Evolutionary conservation across 2,329 filamentous ascomycete genomes (phyloP).

Genomic region (Aureobasidium mangrovei): DNA sequence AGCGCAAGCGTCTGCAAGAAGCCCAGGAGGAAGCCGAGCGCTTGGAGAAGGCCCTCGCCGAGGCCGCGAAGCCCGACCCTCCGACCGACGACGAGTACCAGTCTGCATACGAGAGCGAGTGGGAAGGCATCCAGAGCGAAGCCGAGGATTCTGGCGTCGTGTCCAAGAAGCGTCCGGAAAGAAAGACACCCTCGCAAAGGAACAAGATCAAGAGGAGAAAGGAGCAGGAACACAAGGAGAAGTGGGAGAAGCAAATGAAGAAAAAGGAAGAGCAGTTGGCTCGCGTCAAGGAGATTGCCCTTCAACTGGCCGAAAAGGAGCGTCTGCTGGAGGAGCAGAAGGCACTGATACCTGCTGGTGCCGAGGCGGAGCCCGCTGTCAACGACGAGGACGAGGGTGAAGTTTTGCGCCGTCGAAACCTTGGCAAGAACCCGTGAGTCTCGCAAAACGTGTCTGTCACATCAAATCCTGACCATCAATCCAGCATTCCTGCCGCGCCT

Average conservation of each 20-base stretch:
- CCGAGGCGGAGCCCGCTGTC: conserved; percentile 23
- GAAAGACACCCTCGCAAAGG: conserved; percentile 78
- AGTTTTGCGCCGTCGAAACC: conserved; percentile 56
- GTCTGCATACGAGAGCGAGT: conserved; percentile 85
- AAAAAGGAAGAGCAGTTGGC: conserved; percentile 63
- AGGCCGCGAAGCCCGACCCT: conserved; percentile 65
- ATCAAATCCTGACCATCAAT: not conserved
- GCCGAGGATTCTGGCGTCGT: conserved; percentile 47
- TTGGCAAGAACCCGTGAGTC: conserved; percentile 54
- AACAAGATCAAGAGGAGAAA: conserved; percentile 86
- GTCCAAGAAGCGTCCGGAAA: conserved; percentile 65
- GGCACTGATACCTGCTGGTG: conserved; percentile 18
- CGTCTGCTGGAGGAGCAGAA: conserved; percentile 21
- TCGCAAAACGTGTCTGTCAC: not conserved
- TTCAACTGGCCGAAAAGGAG: conserved; percentile 51
- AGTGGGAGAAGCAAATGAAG: conserved; percentile 67
- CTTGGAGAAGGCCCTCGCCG: conserved; percentile 61
- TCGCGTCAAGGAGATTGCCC: conserved; percentile 61
- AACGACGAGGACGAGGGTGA: conserved; percentile 25
- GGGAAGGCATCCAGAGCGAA: conserved; percentile 46
- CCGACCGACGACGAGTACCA: conserved; percentile 72
- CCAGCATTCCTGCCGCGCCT: conserved; percentile 58
- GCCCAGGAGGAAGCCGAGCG: conserved; percentile 59
- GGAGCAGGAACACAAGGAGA: conserved; percentile 68
- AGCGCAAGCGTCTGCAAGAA: conserved; percentile 62